Evolutionary conservation across 202 grass and related monocot genomes (phyloP).

Genomic region (Eragrostis tef): DNA sequence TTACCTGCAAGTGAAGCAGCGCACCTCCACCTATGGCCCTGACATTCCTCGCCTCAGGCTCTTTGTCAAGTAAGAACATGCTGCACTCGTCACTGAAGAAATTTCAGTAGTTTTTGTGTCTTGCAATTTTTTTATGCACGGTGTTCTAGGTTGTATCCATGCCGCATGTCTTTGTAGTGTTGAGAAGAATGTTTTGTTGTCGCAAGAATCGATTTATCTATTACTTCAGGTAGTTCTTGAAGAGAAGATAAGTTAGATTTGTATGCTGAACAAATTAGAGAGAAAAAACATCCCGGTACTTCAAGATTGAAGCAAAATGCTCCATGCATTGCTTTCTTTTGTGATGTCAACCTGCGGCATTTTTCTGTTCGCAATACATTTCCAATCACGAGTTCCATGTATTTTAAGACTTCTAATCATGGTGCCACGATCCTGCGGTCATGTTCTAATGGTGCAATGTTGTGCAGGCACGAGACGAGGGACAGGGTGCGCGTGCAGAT

Average conservation of each 20-base stretch:
- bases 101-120: neutral
- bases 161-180: neutral
- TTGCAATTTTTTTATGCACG: neutral
- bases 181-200: conserved; percentile 37
- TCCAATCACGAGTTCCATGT: conserved; percentile 2
- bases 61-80: conserved; percentile 80
- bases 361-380: neutral
- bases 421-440: neutral
- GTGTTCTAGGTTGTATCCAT: conserved; percentile 4
- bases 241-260: neutral
- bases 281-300: neutral
- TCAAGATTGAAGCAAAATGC: neutral
- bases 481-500: conserved; percentile 85
- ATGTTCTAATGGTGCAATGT: conserved; percentile 40
- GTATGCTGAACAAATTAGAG: neutral
- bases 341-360: neutral
- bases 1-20: conserved; percentile 67
- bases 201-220: neutral
- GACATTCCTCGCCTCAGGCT: conserved; percentile 88
- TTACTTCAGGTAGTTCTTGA: too few relatives aligned
- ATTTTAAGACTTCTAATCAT: neutral
- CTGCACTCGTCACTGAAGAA: neutral
- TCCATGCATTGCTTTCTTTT: neutral
- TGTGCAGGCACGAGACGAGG: conserved; percentile 72
- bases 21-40: conserved; percentile 70